Evolutionary conservation across 495 filamentous ascomycete species (phyloP), one percentile per base, ranked within the genome.

Genomic region (Penicillium goetzii): DNA sequence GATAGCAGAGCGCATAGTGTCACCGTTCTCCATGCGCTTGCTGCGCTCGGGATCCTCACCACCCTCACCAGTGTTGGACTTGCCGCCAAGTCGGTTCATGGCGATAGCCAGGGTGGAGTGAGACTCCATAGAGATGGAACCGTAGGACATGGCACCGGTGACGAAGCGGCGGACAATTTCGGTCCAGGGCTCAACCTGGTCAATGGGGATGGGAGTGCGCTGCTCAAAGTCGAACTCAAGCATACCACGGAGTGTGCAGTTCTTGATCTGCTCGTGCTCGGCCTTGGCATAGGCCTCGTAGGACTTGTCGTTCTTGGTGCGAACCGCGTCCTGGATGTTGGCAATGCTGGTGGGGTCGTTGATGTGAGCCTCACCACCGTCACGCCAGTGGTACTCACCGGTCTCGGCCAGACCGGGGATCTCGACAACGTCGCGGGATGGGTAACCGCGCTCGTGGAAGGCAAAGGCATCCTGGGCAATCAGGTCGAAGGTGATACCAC

Each of bases 131-230:
- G 96, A 98, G 69, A 99, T 99, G 28, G 95, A 99, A 49, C 95
- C 95, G 72, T 99, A 99, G 19, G 95, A 99, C 95, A 99, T 99
- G 65, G 95, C 95, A 69, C 95, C 95, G n/a, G 95, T 99, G 69
- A 93, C 94, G 77, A 98, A 98, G 56, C 95, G 90, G 47, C 95
- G 92, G 32, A 98, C 96, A 65, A 99, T 98, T 70, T 97, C 94
- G 10, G 95, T 98, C 95, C 95, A 99, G 7, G 96, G 92, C 76
- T 99, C 95, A 54, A 99, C 95, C 73, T 98, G 94, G 65, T 99
- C 95, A 65, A 99, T 97, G 11, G 93, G 93, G 51, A 99, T 91
- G 21, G 94, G 88, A 6, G 83, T 87, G 60, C 85, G 81, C 64
- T 96, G 90, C 30, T 97, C 95, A 71, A 97, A 99, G 77, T 95